Evolutionary conservation across 2,329 filamentous ascomycete genomes (phyloP), one percentile per base, ranked within the genome.

Genomic region (Trichoderma sp.): DNA sequence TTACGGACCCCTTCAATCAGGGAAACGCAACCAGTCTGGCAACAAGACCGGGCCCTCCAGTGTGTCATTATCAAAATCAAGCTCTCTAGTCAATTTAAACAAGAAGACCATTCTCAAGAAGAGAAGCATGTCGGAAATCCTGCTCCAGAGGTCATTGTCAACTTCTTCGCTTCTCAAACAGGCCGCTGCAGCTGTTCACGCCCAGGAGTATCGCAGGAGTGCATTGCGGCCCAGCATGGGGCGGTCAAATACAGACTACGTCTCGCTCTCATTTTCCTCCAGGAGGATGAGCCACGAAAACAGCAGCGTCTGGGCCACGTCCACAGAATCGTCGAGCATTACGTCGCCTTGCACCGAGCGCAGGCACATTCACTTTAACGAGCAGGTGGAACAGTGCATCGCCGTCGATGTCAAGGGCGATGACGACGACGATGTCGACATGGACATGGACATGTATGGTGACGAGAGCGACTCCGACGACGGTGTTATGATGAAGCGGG

Each of bases 61-160:
- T 70, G 77, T 79, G 4, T 77, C 80, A 17, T 68, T 87, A 17
- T 86, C 84, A 32, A 84, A 86, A 72, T 81, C 81, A 5, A 82
- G 83, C 71, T 93, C 92, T 0, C 90, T 93, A 70, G 80, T 91
- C 71, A 87, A 88, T 58, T 63, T 80, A 22, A 83, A 77, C 71
- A 93, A 94, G 80, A 97, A 97, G 80, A 92, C 94, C 1, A 98
- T 98, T 69, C 80, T 99, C 68, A 98, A 98, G 82, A 98, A 97
- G 84, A 88, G 94, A 71, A 97, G 92, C 78, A 94, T 97, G 85
- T 98, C 94, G 0, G 94, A 98, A 78, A 87, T 96, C 50, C 97
- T 98, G 88, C 86, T 98, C 9, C 93, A 97, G 77, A 87, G 90
- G 70, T 97, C 94, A 0, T 79, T 97, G 8, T 97, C 94, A 1